Conservation (phyloP, 352 stramenopile species). For the Globisporangium paddicum region DNA sequence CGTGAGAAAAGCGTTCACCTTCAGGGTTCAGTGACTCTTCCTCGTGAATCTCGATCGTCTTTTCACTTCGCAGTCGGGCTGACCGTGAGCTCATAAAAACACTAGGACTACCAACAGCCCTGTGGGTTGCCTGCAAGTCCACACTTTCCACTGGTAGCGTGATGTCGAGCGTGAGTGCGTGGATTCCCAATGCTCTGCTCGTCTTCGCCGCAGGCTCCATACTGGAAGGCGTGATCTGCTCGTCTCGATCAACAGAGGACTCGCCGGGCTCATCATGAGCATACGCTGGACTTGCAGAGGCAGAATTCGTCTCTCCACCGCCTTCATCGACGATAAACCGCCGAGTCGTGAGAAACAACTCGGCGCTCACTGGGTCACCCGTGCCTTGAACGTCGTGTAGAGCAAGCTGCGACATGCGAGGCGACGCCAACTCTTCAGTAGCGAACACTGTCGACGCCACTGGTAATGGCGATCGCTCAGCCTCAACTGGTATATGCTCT, state of each 20-base stretch:
- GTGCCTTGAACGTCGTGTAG: no score
- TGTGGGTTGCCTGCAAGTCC: background rate
- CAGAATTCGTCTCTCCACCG: background rate
- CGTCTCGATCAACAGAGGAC: background rate
- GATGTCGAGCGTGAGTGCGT: background rate
- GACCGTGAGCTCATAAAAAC: background rate
- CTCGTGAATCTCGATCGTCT: slow-evolving; percentile 9
- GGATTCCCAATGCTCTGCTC: background rate
- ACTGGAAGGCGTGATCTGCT: background rate
- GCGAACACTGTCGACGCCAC: no score
- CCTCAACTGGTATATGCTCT: background rate
- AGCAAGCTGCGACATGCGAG: background rate
- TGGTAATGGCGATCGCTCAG: background rate
- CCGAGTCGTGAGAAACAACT: slow-evolving; percentile 8
- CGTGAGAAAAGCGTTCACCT: background rate
- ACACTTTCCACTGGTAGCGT: background rate
- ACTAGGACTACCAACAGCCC: background rate
- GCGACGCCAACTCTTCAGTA: background rate
- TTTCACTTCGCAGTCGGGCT: background rate
- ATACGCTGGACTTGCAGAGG: background rate
- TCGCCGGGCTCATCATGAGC: background rate
- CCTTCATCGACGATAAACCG: background rate
- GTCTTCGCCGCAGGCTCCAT: background rate
- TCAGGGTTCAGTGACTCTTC: background rate
- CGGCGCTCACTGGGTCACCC: background rate